Base-by-base conservation (phyloP, 306 rosid genomes). In the Malus sylvestris region DNA sequence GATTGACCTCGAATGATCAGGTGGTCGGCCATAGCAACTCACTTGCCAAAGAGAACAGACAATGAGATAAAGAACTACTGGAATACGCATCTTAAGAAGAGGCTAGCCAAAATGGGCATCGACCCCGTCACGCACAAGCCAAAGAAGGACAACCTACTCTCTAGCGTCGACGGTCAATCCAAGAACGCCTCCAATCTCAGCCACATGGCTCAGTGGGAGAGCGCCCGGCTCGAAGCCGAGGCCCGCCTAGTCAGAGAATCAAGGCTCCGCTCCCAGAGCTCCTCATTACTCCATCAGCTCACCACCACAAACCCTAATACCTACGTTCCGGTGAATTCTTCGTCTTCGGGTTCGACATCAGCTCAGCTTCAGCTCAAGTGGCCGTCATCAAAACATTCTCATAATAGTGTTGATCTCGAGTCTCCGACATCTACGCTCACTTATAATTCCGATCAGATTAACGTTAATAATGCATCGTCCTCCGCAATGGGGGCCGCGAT, bases 11-110 rank as follows among this genome's bases (percentile, higher is more conserved):
- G 25, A 25, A 25, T 25, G 25, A 25, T 25, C 80, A 96, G 99
- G 96, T 96, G 99, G 99, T 96, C 99, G 32, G 99, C 99, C 16
- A 96, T 96, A 81, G 99, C 99, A n/a, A 96, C 99, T 72, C 99
- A 96, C 86, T 87, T 96, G 83, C 85, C 98, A 33, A 93, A 92
- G 78, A 85, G 99, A 88, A 96, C 99, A 19, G 99, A 96, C 25
- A 96, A 96, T 61, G 99, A 96, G 81, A 96, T 96, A 27, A 96
- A 96, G 81, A 96, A 96, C 85, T 93, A 96, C 73, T 96, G 99
- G 99, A 96, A 96, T 67, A 96, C 99, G 0, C 98, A 96, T 90
- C 88, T 96, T 10, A 96, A 96, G 93, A 96, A 92, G 78, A 84
- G 97, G 76, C 72, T 96, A 62, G 89, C 99, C 67, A 93, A 96